phyloP scores from a whole-genome alignment of 495 filamentous ascomycete species.

The Hyaloscypha bicolor region DNA sequence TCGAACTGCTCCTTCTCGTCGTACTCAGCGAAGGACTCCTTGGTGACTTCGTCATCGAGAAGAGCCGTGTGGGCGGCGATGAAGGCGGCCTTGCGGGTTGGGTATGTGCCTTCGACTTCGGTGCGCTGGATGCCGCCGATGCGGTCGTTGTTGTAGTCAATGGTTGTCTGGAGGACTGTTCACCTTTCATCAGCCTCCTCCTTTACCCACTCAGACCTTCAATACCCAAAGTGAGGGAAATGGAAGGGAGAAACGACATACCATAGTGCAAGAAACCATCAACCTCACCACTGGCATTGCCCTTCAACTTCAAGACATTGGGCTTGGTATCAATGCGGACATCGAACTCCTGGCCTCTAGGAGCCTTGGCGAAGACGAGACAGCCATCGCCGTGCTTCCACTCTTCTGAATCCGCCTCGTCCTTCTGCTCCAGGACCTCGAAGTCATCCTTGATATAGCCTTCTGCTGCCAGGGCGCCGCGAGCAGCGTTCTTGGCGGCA shows the following conservation, averaged over 20 bases:
- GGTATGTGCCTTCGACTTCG: conserved; percentile 44
- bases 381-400: conserved; percentile 45
- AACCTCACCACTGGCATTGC: conserved; percentile 24
- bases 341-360: conserved; percentile 39
- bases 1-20: conserved; percentile 37
- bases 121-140: conserved; percentile 36
- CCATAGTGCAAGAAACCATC: conserved; percentile 40
- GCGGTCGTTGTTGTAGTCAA: conserved; percentile 42
- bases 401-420: conserved; percentile 5
- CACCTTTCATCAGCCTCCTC: background rate
- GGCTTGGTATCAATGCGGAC: conserved; percentile 42
- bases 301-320: conserved; percentile 37
- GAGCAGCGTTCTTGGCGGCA: conserved; percentile 39
- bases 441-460: conserved; percentile 44
- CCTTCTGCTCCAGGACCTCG: conserved; percentile 31
- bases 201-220: background rate
- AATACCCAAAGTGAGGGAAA: no score
- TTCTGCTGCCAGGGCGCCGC: conserved; percentile 31
- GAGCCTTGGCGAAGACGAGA: conserved; percentile 39
- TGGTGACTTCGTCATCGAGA: conserved; percentile 27
- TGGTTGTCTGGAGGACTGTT: conserved; percentile 42
- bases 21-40: conserved; percentile 41
- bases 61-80: conserved; percentile 35
- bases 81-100: conserved; percentile 35
- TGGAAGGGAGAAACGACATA: conserved; percentile 1